Base-by-base conservation (phyloP, 805 yeast species). In the Candida sanyiensis region DNA sequence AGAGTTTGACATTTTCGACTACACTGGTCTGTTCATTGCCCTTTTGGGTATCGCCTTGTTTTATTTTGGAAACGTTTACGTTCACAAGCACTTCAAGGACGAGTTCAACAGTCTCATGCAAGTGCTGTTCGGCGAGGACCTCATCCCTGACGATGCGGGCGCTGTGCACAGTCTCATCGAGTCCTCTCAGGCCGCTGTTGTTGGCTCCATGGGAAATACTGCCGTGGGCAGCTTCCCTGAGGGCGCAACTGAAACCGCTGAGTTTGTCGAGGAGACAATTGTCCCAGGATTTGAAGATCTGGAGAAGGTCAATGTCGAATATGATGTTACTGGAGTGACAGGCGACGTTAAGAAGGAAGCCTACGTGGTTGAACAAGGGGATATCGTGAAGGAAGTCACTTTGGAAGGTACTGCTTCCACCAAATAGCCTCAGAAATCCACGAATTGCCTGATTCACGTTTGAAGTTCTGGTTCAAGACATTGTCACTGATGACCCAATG, bases 341-440 rank as follows among this genome's bases (percentile, higher is more conserved):
- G 34, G 34, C 7, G 34, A n/a, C 3, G 29, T 21, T 18, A 37
- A 39, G 9, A 33, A 32, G n/a, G 47, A 43, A 4, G 38, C 43
- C 18, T 33, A 39, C 10, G 39, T 40, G 9, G 39, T 54, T 11
- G 42, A 40, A n/a, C 42, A 48, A 13, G 56, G 46, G 32, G 57
- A 53, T 33, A 44, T 51, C 21, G 57, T 50, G 17, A 30, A 37
- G 13, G 47, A 39, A 6, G 38, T 31, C 5, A 42, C 48, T n/a
- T n/a, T n/a, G n/a, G n/a, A n/a, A n/a, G n/a, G n/a, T n/a, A n/a
- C n/a, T n/a, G n/a, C n/a, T n/a, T n/a, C n/a, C n/a, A n/a, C n/a
- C n/a, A n/a, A n/a, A n/a, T n/a, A n/a, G n/a, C n/a, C n/a, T n/a
- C n/a, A n/a, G n/a, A n/a, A n/a, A n/a, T n/a, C n/a, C n/a, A n/a